phyloP scores from a whole-genome alignment of 257 asterid genomes.

The Nemophila menziesii region DNA sequence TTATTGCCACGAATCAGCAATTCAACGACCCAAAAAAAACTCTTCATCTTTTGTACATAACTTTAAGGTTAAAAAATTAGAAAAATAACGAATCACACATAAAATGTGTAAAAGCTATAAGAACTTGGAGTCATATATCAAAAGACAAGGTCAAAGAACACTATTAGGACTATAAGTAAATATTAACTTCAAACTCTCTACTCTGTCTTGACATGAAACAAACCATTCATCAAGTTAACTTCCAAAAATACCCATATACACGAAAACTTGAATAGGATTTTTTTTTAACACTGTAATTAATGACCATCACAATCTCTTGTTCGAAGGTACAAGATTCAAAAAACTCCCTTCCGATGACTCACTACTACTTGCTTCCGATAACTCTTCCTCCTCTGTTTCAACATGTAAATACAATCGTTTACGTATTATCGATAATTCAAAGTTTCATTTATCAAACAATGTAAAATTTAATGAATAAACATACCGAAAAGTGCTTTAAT shows the following conservation, averaged over 20 bases:
- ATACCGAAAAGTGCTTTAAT: conserved; percentile 84
- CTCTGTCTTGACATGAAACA: not conserved
- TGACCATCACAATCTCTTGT: no score
- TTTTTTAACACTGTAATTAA: no score
- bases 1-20: not conserved
- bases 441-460: not conserved
- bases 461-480: conserved; percentile 12
- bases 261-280: not conserved
- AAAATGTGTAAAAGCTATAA: conserved; percentile 10
- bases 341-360: conserved; percentile 31
- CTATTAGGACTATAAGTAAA: conserved; percentile 7
- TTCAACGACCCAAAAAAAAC: no score
- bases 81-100: conserved; percentile 11
- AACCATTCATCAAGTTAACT: conserved; percentile 5
- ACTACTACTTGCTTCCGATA: conserved; percentile 42
- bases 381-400: conserved; percentile 63
- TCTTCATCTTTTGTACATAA: conserved; percentile 11
- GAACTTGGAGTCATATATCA: conserved; percentile 10
- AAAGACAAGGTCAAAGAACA: conserved; percentile 3
- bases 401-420: not conserved
- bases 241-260: not conserved
- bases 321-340: conserved; percentile 28
- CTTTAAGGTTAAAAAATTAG: conserved; percentile 1
- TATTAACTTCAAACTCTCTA: conserved; percentile 3
- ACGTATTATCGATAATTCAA: not conserved